phyloP scores from a whole-genome alignment of 495 filamentous ascomycete genomes.

The Elasticomyces elasticus region DNA sequence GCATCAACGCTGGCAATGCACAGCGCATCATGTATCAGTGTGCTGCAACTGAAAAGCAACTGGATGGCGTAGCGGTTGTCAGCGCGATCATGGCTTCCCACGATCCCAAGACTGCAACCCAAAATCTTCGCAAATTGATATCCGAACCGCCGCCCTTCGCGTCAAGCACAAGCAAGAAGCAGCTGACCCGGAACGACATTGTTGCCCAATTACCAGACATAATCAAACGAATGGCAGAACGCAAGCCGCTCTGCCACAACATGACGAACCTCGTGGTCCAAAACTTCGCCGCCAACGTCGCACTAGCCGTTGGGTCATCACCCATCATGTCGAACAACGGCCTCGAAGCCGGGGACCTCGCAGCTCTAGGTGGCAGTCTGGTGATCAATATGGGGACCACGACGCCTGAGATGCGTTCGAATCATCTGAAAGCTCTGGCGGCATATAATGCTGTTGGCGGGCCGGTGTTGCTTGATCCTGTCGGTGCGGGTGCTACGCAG shows the following conservation, averaged over 20 bases:
- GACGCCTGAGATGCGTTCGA: conserved; percentile 56
- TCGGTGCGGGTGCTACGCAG: conserved; percentile 76
- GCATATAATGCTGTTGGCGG: conserved; percentile 70
- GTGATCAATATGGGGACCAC: conserved; percentile 95
- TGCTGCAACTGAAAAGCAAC: conserved; percentile 36
- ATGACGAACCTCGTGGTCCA: conserved; percentile 95
- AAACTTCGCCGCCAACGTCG: conserved; percentile 86
- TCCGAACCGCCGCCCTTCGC: conserved; percentile 41
- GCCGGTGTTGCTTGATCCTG: conserved; percentile 80
- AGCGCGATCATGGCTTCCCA: conserved; percentile 74
- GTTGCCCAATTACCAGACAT: conserved; percentile 43
- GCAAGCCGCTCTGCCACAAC: conserved; percentile 77
- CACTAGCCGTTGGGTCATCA: conserved; percentile 70
- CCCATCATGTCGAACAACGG: conserved; percentile 91
- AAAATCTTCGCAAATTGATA: conserved; percentile 44
- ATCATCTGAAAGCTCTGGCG: conserved; percentile 54
- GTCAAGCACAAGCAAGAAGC: conserved; percentile 1
- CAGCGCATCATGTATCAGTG: conserved; percentile 64
- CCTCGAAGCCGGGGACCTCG: conserved; percentile 71
- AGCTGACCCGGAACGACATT: conserved; percentile 30
- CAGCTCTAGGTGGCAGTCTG: conserved; percentile 52
- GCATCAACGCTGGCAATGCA: conserved; percentile 70
- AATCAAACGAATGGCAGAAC: conserved; percentile 47
- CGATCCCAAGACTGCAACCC: conserved; percentile 52
- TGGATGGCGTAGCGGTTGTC: conserved; percentile 80